phyloP scores from a whole-genome alignment of 2,329 filamentous ascomycete genomes.

The Chaetomiaceae sp. region DNA sequence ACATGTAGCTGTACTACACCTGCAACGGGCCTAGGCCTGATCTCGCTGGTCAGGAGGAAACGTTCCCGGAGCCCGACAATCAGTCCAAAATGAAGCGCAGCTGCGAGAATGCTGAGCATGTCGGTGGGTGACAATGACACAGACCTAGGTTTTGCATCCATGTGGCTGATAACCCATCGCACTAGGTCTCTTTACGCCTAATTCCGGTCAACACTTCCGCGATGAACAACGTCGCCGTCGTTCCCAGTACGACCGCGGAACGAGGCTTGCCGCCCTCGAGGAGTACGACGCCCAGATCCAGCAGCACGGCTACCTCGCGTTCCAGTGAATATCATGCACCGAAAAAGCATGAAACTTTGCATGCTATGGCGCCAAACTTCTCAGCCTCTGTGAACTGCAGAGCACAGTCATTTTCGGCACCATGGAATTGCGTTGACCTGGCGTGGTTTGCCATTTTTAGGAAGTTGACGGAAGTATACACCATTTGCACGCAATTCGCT shows the following conservation, averaged over 20 bases:
- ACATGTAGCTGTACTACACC: constrained; percentile 48
- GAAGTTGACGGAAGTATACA: constrained; percentile 21
- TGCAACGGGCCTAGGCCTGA: constrained; percentile 45
- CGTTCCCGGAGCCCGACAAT: constrained; percentile 77
- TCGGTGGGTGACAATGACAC: constrained; percentile 53
- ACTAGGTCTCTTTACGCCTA: constrained; percentile 73
- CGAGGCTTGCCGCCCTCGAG: constrained; percentile 64
- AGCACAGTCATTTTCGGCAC: constrained; percentile 5
- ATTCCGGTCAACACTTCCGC: constrained; percentile 66
- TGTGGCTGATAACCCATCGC: neutral
- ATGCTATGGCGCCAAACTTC: neutral
- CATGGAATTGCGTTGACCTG: constrained; percentile 6
- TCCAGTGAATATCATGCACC: constrained; percentile 18
- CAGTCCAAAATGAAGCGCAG: constrained; percentile 82
- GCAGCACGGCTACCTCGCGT: constrained; percentile 32
- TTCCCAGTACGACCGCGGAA: constrained; percentile 79
- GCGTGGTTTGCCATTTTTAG: constrained; percentile 24
- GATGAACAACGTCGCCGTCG: constrained; percentile 72
- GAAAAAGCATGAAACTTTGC: neutral
- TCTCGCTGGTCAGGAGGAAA: constrained; percentile 65
- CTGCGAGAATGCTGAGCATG: constrained; percentile 78
- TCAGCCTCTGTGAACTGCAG: neutral
- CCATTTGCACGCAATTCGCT: constrained; percentile 22
- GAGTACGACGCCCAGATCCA: constrained; percentile 45
- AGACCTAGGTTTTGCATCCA: neutral